Percentiles rank a stretch among this genome's conserved stretches.
Conservation (phyloP, 1,139 yeast genomes). For the Kurtzmaniella natalensis region DNA sequence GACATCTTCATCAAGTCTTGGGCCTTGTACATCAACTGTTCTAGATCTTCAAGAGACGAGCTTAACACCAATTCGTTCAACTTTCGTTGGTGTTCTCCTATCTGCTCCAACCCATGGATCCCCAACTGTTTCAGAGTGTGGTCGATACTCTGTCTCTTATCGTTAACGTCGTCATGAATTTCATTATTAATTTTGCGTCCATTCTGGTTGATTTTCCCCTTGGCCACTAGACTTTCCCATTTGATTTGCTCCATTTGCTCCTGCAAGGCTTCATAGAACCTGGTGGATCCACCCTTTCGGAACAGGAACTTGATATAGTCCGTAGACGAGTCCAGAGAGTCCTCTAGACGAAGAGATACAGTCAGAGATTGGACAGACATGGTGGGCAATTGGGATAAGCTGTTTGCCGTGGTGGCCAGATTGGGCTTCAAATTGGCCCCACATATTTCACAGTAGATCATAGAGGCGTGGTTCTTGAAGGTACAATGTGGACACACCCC, state of each 20-base stretch:
- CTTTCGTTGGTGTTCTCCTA: conserved; percentile 52
- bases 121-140: conserved; percentile 30
- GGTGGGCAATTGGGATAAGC: background rate
- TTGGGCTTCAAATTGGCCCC: conserved; percentile 49
- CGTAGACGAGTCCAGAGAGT: conserved; percentile 10
- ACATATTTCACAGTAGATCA: conserved; percentile 82
- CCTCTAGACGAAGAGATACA: conserved; percentile 7
- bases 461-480: conserved; percentile 75
- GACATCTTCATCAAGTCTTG: conserved; percentile 64
- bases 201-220: conserved; percentile 39
- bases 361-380: conserved; percentile 6
- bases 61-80: conserved; percentile 62
- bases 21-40: conserved; percentile 72
- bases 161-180: conserved; percentile 13
- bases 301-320: conserved; percentile 57
- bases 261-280: conserved; percentile 41
- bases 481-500: conserved; percentile 71
- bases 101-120: conserved; percentile 64
- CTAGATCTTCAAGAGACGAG: conserved; percentile 72
- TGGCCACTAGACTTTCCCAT: conserved; percentile 39
- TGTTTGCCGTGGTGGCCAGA: background rate
- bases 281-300: conserved; percentile 53
- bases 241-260: conserved; percentile 40
- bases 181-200: conserved; percentile 20
- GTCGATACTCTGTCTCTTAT: conserved; percentile 8